Evolutionary conservation across 129 eudicot genomes (phyloP), one percentile per base, ranked within the genome.

Genomic region (Arctium lappa): DNA sequence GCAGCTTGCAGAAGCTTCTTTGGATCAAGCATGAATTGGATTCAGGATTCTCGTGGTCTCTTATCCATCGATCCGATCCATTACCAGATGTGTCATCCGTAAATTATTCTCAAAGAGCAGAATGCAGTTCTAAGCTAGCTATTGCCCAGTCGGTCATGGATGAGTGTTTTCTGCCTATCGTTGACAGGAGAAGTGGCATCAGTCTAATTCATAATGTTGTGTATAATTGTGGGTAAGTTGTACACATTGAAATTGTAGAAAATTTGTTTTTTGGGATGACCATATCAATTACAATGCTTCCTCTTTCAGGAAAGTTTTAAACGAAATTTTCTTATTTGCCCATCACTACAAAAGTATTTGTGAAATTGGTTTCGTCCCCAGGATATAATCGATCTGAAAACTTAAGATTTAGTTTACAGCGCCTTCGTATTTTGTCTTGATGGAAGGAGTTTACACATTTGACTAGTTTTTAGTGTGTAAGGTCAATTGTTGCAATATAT

Each of bases 81-180:
- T 80, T 76, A 40, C 86, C 91, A 33, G 93, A 92, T 78, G 22
- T 78, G 5, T 82, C 89, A 3, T 87, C 85, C 8, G 78, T 72
- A 78, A 86, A 84, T 73, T 88, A 73, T 78, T 68, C 95, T 79
- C 94, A 83, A 82, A 89, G 89, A 86, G 94, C 90, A 68, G 98
- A 94, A 85, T 89, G 94, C 89, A 94, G 89, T 86, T 91, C 98
- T 38, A 94, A 92, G 86, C 86, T 94, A 81, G 98, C 97, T 85
- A 89, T 94, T 83, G 97, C 98, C 29, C 86, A 75, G 44, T 82
- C 90, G 68, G 91, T 94, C 62, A 91, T 94, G 97, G 94, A 92
- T 46, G 98, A 92, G 86, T 94, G 98, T 73, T 94, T 94, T 88
- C 81, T 94, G 87, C 97, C 98, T 69, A 92, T 94, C n/a, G 42